Conservation (phyloP, 352 stramenopile genomes). For the Pythium rishiriense region DNA sequence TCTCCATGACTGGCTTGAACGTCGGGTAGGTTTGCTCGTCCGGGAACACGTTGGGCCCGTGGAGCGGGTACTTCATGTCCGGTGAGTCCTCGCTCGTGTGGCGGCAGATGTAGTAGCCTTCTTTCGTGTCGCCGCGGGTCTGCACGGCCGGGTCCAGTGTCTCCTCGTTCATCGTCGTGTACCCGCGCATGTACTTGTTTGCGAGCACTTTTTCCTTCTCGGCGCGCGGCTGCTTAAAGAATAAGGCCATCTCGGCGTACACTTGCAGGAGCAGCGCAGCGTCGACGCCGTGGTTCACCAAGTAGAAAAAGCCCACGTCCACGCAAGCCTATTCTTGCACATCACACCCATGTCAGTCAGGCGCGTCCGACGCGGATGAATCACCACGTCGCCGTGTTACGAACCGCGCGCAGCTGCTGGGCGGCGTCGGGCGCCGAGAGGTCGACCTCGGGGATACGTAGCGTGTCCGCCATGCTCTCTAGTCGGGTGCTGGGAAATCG, state of each 20-base stretch:
- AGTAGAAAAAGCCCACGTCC: slow-evolving; percentile 74
- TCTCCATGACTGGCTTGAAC: slow-evolving; percentile 51
- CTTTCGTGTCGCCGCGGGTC: slow-evolving; percentile 67
- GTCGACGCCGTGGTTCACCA: slow-evolving; percentile 51
- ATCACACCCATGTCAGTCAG: slow-evolving; percentile 2
- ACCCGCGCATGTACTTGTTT: slow-evolving; percentile 73
- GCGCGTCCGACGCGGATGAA: not conserved
- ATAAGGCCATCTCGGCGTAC: slow-evolving; percentile 61
- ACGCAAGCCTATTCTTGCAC: slow-evolving; percentile 38
- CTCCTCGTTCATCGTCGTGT: slow-evolving; percentile 74
- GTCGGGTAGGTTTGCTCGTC: slow-evolving; percentile 40
- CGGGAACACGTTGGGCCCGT: slow-evolving; percentile 69
- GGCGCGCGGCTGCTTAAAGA: slow-evolving; percentile 50
- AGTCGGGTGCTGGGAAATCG: not conserved
- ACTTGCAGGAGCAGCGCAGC: slow-evolving; percentile 37
- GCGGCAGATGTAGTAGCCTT: slow-evolving; percentile 79
- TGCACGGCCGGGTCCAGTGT: slow-evolving; percentile 63
- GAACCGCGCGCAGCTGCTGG: slow-evolving; percentile 41
- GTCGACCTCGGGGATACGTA: slow-evolving; percentile 55
- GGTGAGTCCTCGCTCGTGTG: slow-evolving; percentile 49
- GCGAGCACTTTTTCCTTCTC: slow-evolving; percentile 65
- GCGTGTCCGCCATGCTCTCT: slow-evolving; percentile 8
- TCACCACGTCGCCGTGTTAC: not conserved
- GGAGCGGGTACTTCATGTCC: slow-evolving; percentile 62
- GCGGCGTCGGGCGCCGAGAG: slow-evolving; percentile 40